Percentiles rank a stretch among this genome's conserved stretches.
These are phyloP conservation scores for Alternaria brassicae DNA, from an alignment of 2,329 filamentous ascomycete genomes.

Conservation along the genomic window DNA sequence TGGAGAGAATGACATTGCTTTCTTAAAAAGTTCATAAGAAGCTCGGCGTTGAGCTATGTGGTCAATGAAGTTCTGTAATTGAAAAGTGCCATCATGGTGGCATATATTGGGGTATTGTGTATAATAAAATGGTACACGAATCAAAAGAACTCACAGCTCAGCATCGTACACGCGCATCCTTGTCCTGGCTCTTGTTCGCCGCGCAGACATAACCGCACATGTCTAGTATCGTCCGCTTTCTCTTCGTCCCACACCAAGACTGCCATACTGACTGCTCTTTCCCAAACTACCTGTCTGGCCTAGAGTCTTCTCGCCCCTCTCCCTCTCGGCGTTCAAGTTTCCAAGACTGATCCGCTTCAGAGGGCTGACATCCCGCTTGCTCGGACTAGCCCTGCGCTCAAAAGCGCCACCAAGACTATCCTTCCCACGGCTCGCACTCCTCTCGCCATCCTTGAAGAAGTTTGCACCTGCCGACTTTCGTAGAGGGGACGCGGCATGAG, in stretches of 20 bases:
- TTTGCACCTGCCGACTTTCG: constrained; percentile 76
- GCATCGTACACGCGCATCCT: background rate
- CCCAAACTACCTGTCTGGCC: constrained; percentile 29
- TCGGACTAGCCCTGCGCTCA: constrained; percentile 45
- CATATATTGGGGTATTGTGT: constrained; percentile 7
- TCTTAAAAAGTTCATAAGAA: no score
- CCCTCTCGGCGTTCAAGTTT: constrained; percentile 4
- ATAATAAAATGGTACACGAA: constrained; percentile 3
- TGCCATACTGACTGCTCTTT: constrained; percentile 31
- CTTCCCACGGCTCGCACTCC: constrained; percentile 19
- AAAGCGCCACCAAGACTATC: constrained; percentile 32
- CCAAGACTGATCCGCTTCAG: constrained; percentile 55
- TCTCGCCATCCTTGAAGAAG: constrained; percentile 45
- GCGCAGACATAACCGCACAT: background rate
- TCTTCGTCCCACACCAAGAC: constrained; percentile 34
- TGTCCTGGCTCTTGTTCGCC: background rate
- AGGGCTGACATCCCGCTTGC: constrained; percentile 51
- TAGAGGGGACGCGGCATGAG: constrained; percentile 80
- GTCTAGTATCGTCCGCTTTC: constrained; percentile 36
- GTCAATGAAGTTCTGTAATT: background rate
- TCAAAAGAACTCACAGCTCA: background rate
- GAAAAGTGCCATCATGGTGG: background rate
- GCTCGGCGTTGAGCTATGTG: background rate
- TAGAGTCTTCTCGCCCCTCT: constrained; percentile 18
- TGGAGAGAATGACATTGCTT: no score